These are phyloP conservation scores for Iris macrosiphon DNA, from an alignment of 106 monocot species.

Conservation along the genomic window DNA sequence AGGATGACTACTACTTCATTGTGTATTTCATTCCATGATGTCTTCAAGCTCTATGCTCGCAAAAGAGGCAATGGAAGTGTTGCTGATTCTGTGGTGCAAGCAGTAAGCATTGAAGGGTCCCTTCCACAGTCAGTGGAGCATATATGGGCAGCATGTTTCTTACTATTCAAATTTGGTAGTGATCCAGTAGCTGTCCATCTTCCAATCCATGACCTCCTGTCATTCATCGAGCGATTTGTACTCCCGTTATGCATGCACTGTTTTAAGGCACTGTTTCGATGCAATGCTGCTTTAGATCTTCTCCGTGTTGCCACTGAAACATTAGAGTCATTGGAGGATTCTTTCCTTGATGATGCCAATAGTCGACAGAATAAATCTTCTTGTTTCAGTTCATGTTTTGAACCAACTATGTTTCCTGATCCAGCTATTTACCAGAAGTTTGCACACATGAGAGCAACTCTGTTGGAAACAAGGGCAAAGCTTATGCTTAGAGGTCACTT, in stretches of 20 bases:
- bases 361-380: background rate
- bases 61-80: slow-evolving; percentile 10
- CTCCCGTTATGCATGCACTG: slow-evolving; percentile 25
- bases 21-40: slow-evolving; percentile 43
- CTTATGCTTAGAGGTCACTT: slow-evolving; percentile 26
- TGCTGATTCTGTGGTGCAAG: slow-evolving; percentile 22
- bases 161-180: slow-evolving; percentile 45
- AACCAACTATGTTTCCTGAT: slow-evolving; percentile 7
- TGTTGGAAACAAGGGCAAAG: slow-evolving; percentile 32
- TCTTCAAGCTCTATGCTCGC: slow-evolving; percentile 31
- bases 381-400: background rate
- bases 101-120: slow-evolving; percentile 27
- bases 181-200: slow-evolving; percentile 18
- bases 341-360: slow-evolving; percentile 1
- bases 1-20: slow-evolving; percentile 11
- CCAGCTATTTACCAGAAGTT: slow-evolving; percentile 25
- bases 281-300: slow-evolving; percentile 29
- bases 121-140: slow-evolving; percentile 24
- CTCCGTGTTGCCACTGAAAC: slow-evolving; percentile 22
- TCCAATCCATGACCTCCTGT: slow-evolving; percentile 18
- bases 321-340: slow-evolving; percentile 29
- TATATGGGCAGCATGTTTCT: slow-evolving; percentile 64
- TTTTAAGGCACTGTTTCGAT: slow-evolving; percentile 13
- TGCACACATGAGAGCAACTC: slow-evolving; percentile 25
- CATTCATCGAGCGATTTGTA: slow-evolving; percentile 22